Evolutionary conservation across 345 rosid species (phyloP).

Genomic region (Erodium maritimum): DNA sequence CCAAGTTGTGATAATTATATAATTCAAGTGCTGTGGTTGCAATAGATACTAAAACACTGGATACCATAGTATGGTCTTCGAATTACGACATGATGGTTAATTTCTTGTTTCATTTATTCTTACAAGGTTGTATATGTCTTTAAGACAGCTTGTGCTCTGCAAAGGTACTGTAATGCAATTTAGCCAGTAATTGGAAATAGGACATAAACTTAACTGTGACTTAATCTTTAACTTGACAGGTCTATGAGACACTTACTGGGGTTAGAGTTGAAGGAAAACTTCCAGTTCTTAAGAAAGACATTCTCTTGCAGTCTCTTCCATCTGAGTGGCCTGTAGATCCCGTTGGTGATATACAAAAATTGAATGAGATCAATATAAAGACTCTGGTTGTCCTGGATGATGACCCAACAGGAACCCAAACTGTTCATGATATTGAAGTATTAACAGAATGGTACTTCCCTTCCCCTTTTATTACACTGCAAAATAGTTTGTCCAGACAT

Average conservation of each 20-base stretch:
- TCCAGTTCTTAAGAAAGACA: slow-evolving; percentile 60
- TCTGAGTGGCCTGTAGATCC: slow-evolving; percentile 80
- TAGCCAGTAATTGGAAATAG: neutral
- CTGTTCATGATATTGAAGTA: slow-evolving; percentile 94
- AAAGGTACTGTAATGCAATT: neutral
- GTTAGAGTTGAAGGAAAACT: slow-evolving; percentile 75
- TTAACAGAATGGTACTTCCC: slow-evolving; percentile 64
- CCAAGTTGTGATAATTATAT: too few relatives aligned
- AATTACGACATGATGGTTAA: neutral
- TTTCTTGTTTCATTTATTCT: neutral
- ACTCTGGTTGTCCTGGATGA: slow-evolving; percentile 91
- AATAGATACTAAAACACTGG: too few relatives aligned
- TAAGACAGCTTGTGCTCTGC: neutral
- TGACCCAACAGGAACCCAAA: slow-evolving; percentile 98
- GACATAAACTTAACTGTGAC: neutral
- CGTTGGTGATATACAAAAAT: slow-evolving; percentile 41
- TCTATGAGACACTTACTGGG: slow-evolving; percentile 77
- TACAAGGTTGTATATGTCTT: neutral
- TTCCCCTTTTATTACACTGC: neutral
- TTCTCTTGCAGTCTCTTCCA: slow-evolving; percentile 58
- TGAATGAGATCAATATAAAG: slow-evolving; percentile 52
- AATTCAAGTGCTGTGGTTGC: too few relatives aligned
- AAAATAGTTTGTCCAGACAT: too few relatives aligned
- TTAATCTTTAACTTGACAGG: slow-evolving; percentile 26
- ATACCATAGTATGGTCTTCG: neutral